Evolutionary conservation across 305 asterid genomes (phyloP), one percentile per base, ranked within the genome.

Genomic region (Fraxinus nigra): DNA sequence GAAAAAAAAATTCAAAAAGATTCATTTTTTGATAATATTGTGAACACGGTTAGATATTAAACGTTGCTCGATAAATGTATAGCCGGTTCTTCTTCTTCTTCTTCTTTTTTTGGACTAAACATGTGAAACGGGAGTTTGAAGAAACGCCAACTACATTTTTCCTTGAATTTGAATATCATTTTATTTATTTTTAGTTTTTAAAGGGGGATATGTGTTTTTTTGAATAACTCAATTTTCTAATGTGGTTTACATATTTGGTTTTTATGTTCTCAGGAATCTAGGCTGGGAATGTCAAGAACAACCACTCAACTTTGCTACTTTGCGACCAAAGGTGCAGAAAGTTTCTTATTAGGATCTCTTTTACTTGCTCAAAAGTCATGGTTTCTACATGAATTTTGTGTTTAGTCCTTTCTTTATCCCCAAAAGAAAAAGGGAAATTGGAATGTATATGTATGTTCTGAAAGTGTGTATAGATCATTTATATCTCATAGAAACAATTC

Each of bases 301-400:
- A 78, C 87, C 32, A 81, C 83, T n/a, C 90, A 82, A 73, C 56
- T 85, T 28, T 84, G 86, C 78, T 75, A 75, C 79, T 86, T 84
- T 79, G 86, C 97, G 56, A 79, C 92, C 10, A 87, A 86, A 91
- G 93, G 94, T 91, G 59, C 77, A 38, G 26, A 46, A 70, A 59
- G 35, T 74, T 65, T 81, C 26, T 69, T 67, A 26, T 28, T 37
- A 35, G 72, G 37, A 48, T 35, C 13, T 77, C 1, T 1, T 72
- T 54, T 43, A 11, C 22, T 13, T 72, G 65, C 13, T 22, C 37
- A 28, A 65, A 51, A 20, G 59, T 75, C 3, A 9, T 74, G 54
- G 11, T 26, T 54, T 46, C 9, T 72, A n/a, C 37, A 30, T 40
- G 59, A 16, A 59, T 16, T 61, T 75, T 78, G 70, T 32, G 16